phyloP scores from a whole-genome alignment of 2,329 filamentous ascomycete species.

The Sporothrix schenckii region DNA sequence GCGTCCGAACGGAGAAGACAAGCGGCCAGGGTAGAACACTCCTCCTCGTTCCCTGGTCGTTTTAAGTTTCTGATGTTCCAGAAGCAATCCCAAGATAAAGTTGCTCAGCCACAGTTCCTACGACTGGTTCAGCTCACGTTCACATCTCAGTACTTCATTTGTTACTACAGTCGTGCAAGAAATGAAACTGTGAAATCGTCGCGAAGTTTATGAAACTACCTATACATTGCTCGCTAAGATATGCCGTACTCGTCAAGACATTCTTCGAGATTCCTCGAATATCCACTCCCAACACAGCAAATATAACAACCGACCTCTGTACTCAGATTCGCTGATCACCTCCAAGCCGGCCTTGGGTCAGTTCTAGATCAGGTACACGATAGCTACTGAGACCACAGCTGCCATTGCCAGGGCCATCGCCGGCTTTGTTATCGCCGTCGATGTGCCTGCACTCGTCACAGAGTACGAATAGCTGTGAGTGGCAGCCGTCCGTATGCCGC shows the following conservation, averaged over 20 bases:
- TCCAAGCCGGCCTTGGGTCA: not conserved
- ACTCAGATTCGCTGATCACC: too few relatives aligned
- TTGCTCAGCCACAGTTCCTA: not conserved
- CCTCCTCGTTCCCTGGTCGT: not conserved
- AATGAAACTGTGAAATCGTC: too few relatives aligned
- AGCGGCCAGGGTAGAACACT: not conserved
- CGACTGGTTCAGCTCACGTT: not conserved
- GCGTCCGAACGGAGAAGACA: not conserved
- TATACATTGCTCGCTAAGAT: too few relatives aligned
- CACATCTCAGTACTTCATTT: not conserved
- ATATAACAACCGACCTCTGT: not conserved
- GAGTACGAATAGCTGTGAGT: conserved; percentile 3
- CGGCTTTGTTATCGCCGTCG: not conserved
- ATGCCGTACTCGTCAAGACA: not conserved
- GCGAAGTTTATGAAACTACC: too few relatives aligned
- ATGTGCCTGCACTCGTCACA: not conserved
- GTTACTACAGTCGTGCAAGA: too few relatives aligned
- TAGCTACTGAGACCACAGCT: not conserved
- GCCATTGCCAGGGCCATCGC: not conserved
- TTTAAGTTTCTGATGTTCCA: not conserved
- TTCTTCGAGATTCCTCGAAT: not conserved
- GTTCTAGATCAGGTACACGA: not conserved
- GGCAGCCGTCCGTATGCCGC: not conserved
- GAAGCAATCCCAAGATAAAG: not conserved
- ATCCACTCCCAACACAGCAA: not conserved